Percentiles rank a stretch among this genome's conserved stretches.
Conservation (phyloP, 169 alveolate genomes). For the Cryptosporidium felis region DNA sequence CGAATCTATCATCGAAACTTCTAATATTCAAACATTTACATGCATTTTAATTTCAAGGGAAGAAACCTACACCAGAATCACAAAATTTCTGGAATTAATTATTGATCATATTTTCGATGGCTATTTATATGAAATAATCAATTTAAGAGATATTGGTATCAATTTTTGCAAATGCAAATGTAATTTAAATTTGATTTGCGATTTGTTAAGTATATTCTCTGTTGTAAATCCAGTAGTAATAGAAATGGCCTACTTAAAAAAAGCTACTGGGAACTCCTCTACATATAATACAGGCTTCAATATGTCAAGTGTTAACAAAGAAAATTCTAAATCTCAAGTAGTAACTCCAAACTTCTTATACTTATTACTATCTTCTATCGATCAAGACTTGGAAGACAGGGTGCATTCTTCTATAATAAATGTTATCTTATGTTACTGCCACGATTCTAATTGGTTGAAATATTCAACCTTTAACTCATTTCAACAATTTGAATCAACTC, state of each 20-base stretch:
- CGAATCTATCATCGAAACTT: background rate
- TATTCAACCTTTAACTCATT: slow-evolving; percentile 12
- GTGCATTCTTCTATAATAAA: slow-evolving; percentile 5
- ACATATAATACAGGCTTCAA: background rate
- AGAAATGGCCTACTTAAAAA: background rate
- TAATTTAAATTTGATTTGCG: background rate
- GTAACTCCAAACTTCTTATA: background rate
- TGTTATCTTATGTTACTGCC: slow-evolving; percentile 2
- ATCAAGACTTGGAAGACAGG: background rate
- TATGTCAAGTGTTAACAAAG: background rate
- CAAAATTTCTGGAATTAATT: background rate
- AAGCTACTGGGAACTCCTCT: too few species aligned
- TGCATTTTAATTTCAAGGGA: background rate
- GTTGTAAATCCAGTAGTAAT: background rate
- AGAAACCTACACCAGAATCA: background rate
- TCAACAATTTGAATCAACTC: slow-evolving; percentile 25
- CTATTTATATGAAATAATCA: background rate
- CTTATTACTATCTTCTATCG: background rate
- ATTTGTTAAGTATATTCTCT: slow-evolving; percentile 21
- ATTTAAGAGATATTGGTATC: too few species aligned
- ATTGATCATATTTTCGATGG: background rate
- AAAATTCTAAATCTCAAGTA: background rate
- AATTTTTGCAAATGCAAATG: background rate
- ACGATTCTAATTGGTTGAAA: background rate
- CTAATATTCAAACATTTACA: background rate